Base-by-base conservation (phyloP, 2,329 filamentous ascomycete species). In the Ophiocordyceps camponoti-leonardi region DNA sequence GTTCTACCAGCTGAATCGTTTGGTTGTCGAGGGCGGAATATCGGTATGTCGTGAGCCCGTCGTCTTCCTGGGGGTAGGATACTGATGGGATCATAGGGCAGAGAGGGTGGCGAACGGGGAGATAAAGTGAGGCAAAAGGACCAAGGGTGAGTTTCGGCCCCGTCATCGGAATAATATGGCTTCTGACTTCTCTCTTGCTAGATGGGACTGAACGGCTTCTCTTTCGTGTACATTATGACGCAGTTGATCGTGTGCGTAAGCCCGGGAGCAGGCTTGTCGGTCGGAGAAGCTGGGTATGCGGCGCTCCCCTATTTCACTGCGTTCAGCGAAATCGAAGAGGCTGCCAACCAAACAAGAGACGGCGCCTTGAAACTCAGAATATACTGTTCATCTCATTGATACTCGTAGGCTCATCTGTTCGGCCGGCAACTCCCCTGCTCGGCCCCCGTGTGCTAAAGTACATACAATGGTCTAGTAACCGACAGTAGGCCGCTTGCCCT, bases 11-110 rank as follows among this genome's bases (percentile, higher is more conserved):
- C 64, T 93, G 50, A 88, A 96, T 59, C 75, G 79, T 58, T 73
- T 98, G 64, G 92, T 98, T 14, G 85, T 98, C 0, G 92, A 98
- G 65, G 84, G 84, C 18, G 82, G 85, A 48, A 81, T 86, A 62
- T 78, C 82, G 56, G 82, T 86, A 73, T 40, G 52, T 30, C 20
- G 26, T n/a, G n/a, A 18, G n/a, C 5, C 13, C 13, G 8, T 7
- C 42, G 12, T 11, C 23, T 20, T 8, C 11, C 26, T 1, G 13
- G 8, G 22, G 11, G 30, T 4, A 8, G 4, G 4, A 28, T 19
- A 12, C 20, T 44, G 33, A 47, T 13, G 2, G 23, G 14, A 16
- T 13, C 7, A 7, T 50, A 79, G 77, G 83, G 83, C 52, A 86
- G 83, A 64, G 76, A 88, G 59, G 76, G 67, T 31, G 80, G 80